Base-by-base conservation (phyloP, 2,329 filamentous ascomycete genomes). In the Cladobotryum mycophilum region DNA sequence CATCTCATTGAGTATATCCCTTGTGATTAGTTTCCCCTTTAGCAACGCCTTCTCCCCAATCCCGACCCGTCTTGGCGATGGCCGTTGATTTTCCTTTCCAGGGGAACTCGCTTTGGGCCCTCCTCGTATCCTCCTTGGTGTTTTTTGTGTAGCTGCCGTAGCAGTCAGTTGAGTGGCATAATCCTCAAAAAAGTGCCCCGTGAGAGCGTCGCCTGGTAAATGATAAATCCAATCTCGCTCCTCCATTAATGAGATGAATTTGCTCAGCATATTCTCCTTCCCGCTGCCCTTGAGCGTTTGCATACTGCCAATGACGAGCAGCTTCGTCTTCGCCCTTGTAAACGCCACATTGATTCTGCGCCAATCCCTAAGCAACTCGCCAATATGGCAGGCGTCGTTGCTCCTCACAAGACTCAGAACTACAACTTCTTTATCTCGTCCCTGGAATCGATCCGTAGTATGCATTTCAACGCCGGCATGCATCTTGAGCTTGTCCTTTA, bases 371-470 rank as follows among this genome's bases (percentile, higher is more conserved):
- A 99, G 75, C 42, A 99, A 69, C 49, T 97, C 93, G 15, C 93
- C 93, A n/a, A 99, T 91, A 45, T 79, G 82, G 55, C 84, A 82
- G 1, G 80, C 78, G 18, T 91, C 84, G 61, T 99, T 99, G 65
- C 84, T 92, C 30, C 93, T 81, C 13, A 97, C 93, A 30, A 95
- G 84, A 49, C 83, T 89, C 8, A 99, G 78, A 13, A 99, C 81
- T 1, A 97, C 81, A 3, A 95, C 85, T 63, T 96, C 90, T 65
- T 99, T 99, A 70, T 99, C 93, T 9, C 93, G 82, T 6, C 93
- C 93, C 66, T 99, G 93, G 68, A 96, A 99, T 41, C 92, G 89
- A 69, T 99, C 93, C 3, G 93, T 91, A 0, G 93, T 97, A 68
- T 99, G 90, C 79, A 97, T 90, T 69, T 99, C 93, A 1, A 99